Conservation (phyloP, 345 rosid genomes). For the Hibiscus tridactylites region DNA sequence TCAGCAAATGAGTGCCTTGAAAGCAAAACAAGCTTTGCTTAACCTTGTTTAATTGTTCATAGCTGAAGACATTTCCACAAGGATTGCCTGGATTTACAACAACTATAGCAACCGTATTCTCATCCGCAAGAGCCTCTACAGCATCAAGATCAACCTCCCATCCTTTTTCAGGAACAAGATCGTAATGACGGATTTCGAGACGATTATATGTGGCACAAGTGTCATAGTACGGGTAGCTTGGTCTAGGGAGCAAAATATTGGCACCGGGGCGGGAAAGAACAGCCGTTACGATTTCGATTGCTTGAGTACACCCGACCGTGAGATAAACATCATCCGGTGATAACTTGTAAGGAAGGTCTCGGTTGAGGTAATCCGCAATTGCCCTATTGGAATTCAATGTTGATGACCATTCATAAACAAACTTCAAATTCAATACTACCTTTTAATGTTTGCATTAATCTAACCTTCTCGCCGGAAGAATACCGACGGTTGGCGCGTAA, state of each 20-base stretch:
- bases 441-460: background rate
- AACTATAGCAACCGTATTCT: slow-evolving; percentile 57
- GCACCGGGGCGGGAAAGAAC: slow-evolving; percentile 53
- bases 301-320: slow-evolving; percentile 61
- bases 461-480: slow-evolving; percentile 21
- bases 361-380: slow-evolving; percentile 47
- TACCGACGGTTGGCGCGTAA: slow-evolving; percentile 41
- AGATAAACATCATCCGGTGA: slow-evolving; percentile 41
- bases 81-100: slow-evolving; percentile 63
- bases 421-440: background rate
- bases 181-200: slow-evolving; percentile 54
- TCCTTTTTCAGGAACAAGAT: slow-evolving; percentile 54
- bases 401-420: background rate
- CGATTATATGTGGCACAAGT: slow-evolving; percentile 26
- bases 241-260: slow-evolving; percentile 59
- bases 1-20: background rate
- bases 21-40: background rate
- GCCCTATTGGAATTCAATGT: slow-evolving; percentile 31
- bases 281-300: slow-evolving; percentile 38
- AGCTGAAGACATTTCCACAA: slow-evolving; percentile 53
- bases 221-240: slow-evolving; percentile 56
- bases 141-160: slow-evolving; percentile 65
- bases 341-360: slow-evolving; percentile 50
- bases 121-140: slow-evolving; percentile 52
- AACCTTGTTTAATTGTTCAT: slow-evolving; percentile 25